phyloP scores from a whole-genome alignment of 176 grass and related monocot genomes.

The Rhynchospora tenuis region DNA sequence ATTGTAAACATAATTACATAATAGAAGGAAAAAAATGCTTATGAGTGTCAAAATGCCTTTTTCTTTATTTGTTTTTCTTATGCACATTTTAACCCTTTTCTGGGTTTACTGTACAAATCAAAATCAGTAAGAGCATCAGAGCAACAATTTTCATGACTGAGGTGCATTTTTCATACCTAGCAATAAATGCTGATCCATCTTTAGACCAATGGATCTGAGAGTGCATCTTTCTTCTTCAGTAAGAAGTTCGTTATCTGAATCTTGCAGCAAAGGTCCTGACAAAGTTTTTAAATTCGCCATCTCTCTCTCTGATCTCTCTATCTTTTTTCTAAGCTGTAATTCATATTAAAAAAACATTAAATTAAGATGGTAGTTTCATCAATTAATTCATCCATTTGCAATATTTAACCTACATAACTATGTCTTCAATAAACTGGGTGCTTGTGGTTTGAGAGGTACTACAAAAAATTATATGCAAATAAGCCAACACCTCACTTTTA shows the following conservation, averaged over 20 bases:
- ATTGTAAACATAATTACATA: neutral
- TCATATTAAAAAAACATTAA: neutral
- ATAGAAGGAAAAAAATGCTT: neutral
- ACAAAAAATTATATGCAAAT: neutral
- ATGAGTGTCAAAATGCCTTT: neutral
- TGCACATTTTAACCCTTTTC: neutral
- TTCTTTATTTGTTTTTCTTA: neutral
- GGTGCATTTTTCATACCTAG: constrained; percentile 36
- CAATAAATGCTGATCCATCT: constrained; percentile 65
- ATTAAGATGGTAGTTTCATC: neutral
- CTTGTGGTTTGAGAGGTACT: neutral
- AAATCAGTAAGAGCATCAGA: neutral
- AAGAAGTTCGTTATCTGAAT: constrained; percentile 65
- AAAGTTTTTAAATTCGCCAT: constrained; percentile 54
- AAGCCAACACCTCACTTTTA: neutral
- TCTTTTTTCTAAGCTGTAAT: constrained; percentile 69
- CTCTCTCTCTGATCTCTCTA: constrained; percentile 60
- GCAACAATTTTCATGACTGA: neutral
- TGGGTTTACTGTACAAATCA: neutral
- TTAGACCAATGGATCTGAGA: constrained; percentile 55
- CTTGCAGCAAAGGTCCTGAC: constrained; percentile 38
- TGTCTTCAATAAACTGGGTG: neutral
- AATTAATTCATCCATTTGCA: neutral
- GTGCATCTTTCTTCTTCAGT: constrained; percentile 70
- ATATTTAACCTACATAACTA: neutral